phyloP scores from a whole-genome alignment of 2,329 filamentous ascomycete species.

The Diaporthe longicolla region DNA sequence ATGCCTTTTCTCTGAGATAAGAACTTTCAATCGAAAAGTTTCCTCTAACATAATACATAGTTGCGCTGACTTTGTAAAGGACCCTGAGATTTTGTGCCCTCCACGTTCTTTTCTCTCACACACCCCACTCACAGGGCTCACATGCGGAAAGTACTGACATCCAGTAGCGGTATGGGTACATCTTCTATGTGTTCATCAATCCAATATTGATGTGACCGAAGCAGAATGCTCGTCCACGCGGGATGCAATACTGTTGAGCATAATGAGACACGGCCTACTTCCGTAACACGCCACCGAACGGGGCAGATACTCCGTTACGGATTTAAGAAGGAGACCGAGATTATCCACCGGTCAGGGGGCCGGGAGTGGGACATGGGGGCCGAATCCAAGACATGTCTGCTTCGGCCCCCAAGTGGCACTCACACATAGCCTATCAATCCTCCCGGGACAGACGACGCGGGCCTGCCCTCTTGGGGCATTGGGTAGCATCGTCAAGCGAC shows the following conservation, averaged over 20 bases:
- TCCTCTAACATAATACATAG: no score
- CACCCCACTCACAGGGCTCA: background rate
- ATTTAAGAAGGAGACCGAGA: constrained; percentile 17
- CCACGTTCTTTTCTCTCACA: background rate
- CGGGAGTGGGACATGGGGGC: constrained; percentile 35
- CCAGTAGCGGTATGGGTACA: background rate
- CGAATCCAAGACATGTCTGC: constrained; percentile 24
- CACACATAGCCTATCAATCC: constrained; percentile 42
- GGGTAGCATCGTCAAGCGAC: constrained; percentile 4
- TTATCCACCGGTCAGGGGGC: constrained; percentile 23
- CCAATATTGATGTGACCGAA: background rate
- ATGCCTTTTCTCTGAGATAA: background rate
- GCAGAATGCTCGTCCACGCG: background rate
- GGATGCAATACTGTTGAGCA: background rate
- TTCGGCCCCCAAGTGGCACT: constrained; percentile 38
- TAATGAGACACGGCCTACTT: constrained; percentile 6
- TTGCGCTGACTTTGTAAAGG: background rate
- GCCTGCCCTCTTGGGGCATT: constrained; percentile 30
- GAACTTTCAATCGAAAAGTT: background rate
- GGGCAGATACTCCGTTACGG: background rate
- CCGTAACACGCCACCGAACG: background rate
- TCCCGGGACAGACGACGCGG: constrained; percentile 26
- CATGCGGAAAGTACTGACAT: no score
- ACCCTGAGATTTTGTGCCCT: background rate
- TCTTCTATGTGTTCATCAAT: background rate